phyloP scores from a whole-genome alignment of 2,329 filamentous ascomycete genomes.

The Raffaelea deltoideospora region DNA sequence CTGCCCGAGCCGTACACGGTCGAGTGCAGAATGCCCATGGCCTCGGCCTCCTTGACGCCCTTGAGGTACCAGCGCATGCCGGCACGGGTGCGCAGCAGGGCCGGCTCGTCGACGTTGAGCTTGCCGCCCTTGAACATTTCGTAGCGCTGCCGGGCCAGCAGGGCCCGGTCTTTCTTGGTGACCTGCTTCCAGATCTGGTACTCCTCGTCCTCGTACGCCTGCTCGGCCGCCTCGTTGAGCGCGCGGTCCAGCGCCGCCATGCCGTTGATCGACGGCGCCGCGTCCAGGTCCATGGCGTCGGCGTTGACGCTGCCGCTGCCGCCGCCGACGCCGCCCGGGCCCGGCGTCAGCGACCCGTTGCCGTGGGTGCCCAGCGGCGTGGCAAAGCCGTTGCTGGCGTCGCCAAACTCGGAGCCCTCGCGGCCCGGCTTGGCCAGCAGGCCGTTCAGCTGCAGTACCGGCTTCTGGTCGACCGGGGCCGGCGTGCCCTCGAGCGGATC shows the following conservation, averaged over 20 bases:
- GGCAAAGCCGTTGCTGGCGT: slow-evolving; percentile 72
- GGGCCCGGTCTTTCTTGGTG: slow-evolving; percentile 86
- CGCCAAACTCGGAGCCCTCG: slow-evolving; percentile 64
- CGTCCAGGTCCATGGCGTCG: slow-evolving; percentile 81
- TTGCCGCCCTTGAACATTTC: slow-evolving; percentile 74
- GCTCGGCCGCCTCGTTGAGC: slow-evolving; percentile 52
- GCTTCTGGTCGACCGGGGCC: slow-evolving; percentile 59
- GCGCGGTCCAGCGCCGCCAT: slow-evolving; percentile 46
- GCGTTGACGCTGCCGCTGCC: slow-evolving; percentile 58
- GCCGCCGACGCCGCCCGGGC: slow-evolving; percentile 48
- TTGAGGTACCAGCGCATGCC: slow-evolving; percentile 82
- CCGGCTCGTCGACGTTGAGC: slow-evolving; percentile 76
- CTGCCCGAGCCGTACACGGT: too few relatives aligned
- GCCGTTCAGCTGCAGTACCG: slow-evolving; percentile 51
- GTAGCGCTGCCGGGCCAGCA: slow-evolving; percentile 72
- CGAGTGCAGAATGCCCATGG: slow-evolving; percentile 25
- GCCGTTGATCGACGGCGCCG: slow-evolving; percentile 52
- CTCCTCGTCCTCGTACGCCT: slow-evolving; percentile 79
- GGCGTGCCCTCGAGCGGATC: slow-evolving; percentile 70
- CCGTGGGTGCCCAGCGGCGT: slow-evolving; percentile 52
- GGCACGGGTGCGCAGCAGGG: slow-evolving; percentile 67
- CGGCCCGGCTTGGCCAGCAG: slow-evolving; percentile 37
- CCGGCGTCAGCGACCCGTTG: slow-evolving; percentile 52
- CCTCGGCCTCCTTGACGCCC: slow-evolving; percentile 56
- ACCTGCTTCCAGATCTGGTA: slow-evolving; percentile 99